Evolutionary conservation across 306 rosid species (phyloP), one percentile per base, ranked within the genome.

Genomic region (Prosopis cineraria): DNA sequence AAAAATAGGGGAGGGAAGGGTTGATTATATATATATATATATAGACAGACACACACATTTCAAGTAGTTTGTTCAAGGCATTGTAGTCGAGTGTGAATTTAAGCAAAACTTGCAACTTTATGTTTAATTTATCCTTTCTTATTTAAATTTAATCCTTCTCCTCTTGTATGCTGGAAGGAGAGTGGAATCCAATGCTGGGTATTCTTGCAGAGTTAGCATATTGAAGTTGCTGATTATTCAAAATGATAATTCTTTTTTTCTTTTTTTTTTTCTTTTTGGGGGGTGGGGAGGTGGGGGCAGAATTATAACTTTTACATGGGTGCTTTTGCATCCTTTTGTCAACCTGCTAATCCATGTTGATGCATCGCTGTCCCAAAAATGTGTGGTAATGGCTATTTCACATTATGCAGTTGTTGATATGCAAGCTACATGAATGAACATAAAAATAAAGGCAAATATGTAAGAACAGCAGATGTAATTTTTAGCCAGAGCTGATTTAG

Each of bases 241-340:
- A 84, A 81, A 20, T 0, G 59, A 52, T 52, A 52, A 52, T 52
- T 52, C 59, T 17, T 1, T 47, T 43, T 43, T 17, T n/a, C 3
- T 3, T 52, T 48, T 48, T 45, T 20, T 31, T 31, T 2, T 31
- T n/a, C n/a, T n/a, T n/a, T n/a, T n/a, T n/a, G n/a, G n/a, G n/a
- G n/a, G n/a, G n/a, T 2, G 34, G 2, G 34, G 34, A 4, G 34
- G 4, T 7, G 10, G 58, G 56, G 56, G 56, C 10, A 48, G 10
- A 47, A 5, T 31, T 24, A 27, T 50, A 50, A 39, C 39, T 27
- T 65, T 75, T 64, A 50, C 67, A 27, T 20, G 50, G 56, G 65
- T 34, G 45, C 73, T 59, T 40, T 78, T 70, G 70, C 75, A 45
- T 86, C 44, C 40, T 81, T 41, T 72, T 79, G 37, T 19, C 79